Percentiles rank a stretch among this genome's conserved stretches.
Conservation (phyloP, 495 filamentous ascomycete genomes). For the Parachaetomium inaequale region DNA sequence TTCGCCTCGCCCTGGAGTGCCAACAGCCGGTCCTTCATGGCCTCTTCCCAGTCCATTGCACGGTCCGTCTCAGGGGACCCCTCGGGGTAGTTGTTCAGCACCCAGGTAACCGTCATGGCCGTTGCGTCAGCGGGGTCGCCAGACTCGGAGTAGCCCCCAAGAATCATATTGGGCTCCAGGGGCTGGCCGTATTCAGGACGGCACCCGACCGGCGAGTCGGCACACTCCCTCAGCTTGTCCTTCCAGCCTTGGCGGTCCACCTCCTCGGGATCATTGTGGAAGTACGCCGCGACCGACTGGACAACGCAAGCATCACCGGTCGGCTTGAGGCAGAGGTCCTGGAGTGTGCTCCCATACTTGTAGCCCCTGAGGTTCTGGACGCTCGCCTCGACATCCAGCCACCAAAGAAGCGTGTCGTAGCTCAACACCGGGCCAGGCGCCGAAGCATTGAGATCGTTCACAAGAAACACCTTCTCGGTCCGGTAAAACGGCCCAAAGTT, state of each 20-base stretch:
- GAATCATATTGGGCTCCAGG: slow-evolving; percentile 74
- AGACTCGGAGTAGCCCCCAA: slow-evolving; percentile 71
- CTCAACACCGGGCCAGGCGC: slow-evolving; percentile 72
- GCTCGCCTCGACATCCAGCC: slow-evolving; percentile 83
- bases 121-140: slow-evolving; percentile 66
- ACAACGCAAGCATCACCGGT: slow-evolving; percentile 87
- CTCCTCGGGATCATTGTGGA: slow-evolving; percentile 57
- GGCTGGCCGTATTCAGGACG: slow-evolving; percentile 85
- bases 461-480: slow-evolving; percentile 86
- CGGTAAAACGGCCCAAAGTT: slow-evolving; percentile 96
- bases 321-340: slow-evolving; percentile 92
- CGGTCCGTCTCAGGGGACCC: slow-evolving; percentile 61
- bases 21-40: slow-evolving; percentile 64
- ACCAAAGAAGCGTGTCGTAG: slow-evolving; percentile 87
- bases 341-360: slow-evolving; percentile 58
- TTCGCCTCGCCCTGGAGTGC: slow-evolving; percentile 75
- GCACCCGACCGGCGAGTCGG: slow-evolving; percentile 73
- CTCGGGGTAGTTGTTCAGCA: slow-evolving; percentile 83
- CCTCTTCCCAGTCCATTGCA: slow-evolving; percentile 87
- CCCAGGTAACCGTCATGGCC: slow-evolving; percentile 90
- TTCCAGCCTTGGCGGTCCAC: slow-evolving; percentile 67
- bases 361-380: slow-evolving; percentile 65
- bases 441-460: slow-evolving; percentile 70
- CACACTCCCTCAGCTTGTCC: slow-evolving; percentile 63
- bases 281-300: slow-evolving; percentile 85